A percentile compares a stretch with the other conserved stretches of the same genome.
Conservation (phyloP, 2,329 filamentous ascomycete genomes). For the Pseudopyrenochaeta lycopersici region DNA sequence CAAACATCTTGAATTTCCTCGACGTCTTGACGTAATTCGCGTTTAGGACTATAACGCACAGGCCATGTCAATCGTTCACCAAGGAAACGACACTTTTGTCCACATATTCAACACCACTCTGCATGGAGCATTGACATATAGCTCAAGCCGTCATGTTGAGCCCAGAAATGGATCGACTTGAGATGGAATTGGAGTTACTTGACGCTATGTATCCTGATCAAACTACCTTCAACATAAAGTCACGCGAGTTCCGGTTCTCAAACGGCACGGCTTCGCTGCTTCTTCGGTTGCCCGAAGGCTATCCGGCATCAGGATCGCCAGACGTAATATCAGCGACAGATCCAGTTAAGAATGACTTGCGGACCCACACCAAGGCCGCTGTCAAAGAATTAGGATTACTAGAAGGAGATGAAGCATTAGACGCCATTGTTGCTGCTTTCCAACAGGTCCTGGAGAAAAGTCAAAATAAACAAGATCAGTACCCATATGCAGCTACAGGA, state of each 20-base stretch:
- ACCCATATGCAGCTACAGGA: no score
- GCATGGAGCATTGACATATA: neutral
- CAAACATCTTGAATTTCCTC: neutral
- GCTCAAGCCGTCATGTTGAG: constrained; percentile 13
- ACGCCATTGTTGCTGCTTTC: constrained; percentile 53
- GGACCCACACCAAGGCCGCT: constrained; percentile 40
- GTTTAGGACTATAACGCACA: neutral
- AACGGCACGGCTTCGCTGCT: constrained; percentile 36
- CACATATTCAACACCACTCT: neutral
- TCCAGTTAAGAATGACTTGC: constrained; percentile 47
- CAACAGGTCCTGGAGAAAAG: constrained; percentile 23
- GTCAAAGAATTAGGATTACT: constrained; percentile 34
- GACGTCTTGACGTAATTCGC: neutral
- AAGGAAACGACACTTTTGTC: neutral
- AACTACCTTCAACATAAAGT: constrained; percentile 41
- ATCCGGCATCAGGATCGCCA: constrained; percentile 48
- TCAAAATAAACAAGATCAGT: no score
- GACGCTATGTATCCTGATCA: constrained; percentile 56
- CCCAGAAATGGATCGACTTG: constrained; percentile 31
- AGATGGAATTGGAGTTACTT: constrained; percentile 53
- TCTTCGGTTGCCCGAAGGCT: constrained; percentile 52
- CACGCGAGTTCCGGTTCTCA: constrained; percentile 51
- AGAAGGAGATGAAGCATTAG: constrained; percentile 55
- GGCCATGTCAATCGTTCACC: neutral
- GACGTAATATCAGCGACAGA: constrained; percentile 51